Percentiles rank a stretch among this genome's conserved stretches.
phyloP scores from a whole-genome alignment of 768 basidiomycete species.

The Phylloporus scabripes region DNA sequence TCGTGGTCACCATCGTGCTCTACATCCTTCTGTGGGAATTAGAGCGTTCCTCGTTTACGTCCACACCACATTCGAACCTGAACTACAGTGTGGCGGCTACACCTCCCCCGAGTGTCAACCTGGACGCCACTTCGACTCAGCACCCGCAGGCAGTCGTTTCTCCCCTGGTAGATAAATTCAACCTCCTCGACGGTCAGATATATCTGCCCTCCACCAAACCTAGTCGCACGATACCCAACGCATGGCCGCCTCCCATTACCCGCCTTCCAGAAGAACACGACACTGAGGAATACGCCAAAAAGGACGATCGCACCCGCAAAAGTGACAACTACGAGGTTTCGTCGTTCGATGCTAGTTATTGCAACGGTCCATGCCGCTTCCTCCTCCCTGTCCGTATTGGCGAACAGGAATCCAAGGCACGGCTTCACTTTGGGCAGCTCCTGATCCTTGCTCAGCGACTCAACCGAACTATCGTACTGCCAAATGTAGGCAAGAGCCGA shows the following conservation, averaged over 20 bases:
- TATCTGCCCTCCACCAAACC: not conserved
- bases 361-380: slow-evolving; percentile 36
- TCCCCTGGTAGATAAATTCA: not conserved
- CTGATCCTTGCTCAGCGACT: slow-evolving; percentile 42
- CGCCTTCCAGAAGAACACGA: slow-evolving; percentile 27
- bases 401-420: slow-evolving; percentile 57
- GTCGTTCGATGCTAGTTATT: slow-evolving; percentile 20
- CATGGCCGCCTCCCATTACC: slow-evolving; percentile 34
- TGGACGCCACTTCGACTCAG: not conserved
- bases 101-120: not conserved
- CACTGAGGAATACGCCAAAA: not conserved
- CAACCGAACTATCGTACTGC: slow-evolving; percentile 55
- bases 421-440: slow-evolving; percentile 51
- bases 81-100: not conserved
- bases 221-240: not conserved
- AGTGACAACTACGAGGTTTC: not conserved
- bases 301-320: not conserved
- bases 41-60: slow-evolving; percentile 8
- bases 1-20: slow-evolving; percentile 19
- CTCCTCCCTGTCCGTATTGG: slow-evolving; percentile 45
- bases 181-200: not conserved
- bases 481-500: slow-evolving; percentile 53
- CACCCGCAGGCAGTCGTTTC: not conserved
- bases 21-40: slow-evolving; percentile 19
- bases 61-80: not conserved